Conservation (phyloP, 495 filamentous ascomycete species). For the Hyaloscypha variabilis region DNA sequence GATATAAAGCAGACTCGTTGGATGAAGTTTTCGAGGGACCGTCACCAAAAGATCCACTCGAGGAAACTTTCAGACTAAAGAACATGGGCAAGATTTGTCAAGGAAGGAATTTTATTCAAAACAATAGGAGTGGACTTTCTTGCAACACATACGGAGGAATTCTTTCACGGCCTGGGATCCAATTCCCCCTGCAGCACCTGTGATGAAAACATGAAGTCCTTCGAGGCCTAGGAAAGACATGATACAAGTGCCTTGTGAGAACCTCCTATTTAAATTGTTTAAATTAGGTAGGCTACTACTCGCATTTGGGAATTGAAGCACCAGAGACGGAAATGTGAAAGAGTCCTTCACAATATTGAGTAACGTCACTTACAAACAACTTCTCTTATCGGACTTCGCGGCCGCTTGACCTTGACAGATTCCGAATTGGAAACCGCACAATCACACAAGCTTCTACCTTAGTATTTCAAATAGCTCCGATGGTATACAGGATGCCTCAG, state of each 20-base stretch:
- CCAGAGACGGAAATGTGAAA: not conserved
- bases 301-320: no score
- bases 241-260: not conserved
- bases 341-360: not conserved
- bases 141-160: slow-evolving; percentile 49
- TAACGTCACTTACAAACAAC: not conserved
- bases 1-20: not conserved
- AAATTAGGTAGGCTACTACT: no score
- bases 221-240: slow-evolving; percentile 54
- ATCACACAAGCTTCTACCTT: not conserved
- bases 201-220: slow-evolving; percentile 59
- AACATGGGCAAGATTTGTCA: not conserved
- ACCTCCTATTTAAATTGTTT: not conserved
- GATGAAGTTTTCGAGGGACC: no score
- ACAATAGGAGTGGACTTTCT: not conserved
- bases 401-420: not conserved
- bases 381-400: not conserved
- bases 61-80: not conserved
- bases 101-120: not conserved
- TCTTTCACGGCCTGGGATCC: slow-evolving; percentile 51
- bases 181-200: slow-evolving; percentile 56
- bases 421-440: not conserved
- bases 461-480: not conserved
- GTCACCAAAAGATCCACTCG: no score
- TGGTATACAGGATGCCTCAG: no score